These are phyloP conservation scores for Angomonas ambiguus DNA, from an alignment of 208 protist species.

Conservation along the genomic window DNA sequence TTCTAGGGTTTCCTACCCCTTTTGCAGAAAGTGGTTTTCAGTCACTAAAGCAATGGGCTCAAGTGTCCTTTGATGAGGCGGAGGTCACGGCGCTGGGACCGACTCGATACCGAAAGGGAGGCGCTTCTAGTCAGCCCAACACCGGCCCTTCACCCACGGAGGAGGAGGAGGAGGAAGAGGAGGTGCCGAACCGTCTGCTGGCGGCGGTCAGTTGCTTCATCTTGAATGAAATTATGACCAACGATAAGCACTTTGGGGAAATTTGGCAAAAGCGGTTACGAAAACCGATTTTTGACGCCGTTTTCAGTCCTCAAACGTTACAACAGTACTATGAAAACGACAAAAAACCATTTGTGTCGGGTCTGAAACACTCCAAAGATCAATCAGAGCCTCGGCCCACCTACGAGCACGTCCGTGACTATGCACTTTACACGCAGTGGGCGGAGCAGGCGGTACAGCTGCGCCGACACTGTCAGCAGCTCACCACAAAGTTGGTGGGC, in stretches of 20 bases:
- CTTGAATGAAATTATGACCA: constrained; percentile 64
- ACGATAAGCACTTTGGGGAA: constrained; percentile 31
- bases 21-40: constrained; percentile 68
- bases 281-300: constrained; percentile 57
- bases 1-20: constrained; percentile 50
- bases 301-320: constrained; percentile 55
- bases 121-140: constrained; percentile 16
- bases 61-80: constrained; percentile 65
- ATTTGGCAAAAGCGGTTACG: constrained; percentile 51
- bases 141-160: not conserved
- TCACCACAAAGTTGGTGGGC: constrained; percentile 36
- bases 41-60: constrained; percentile 56
- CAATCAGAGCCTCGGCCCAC: constrained; percentile 15
- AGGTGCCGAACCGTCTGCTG: constrained; percentile 48
- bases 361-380: not conserved
- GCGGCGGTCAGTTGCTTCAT: constrained; percentile 65
- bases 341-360: not conserved
- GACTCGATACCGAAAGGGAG: constrained; percentile 18
- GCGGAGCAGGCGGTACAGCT: constrained; percentile 43
- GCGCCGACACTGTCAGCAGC: constrained; percentile 24
- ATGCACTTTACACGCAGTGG: constrained; percentile 50
- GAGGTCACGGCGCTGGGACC: constrained; percentile 60
- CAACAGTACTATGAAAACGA: not conserved
- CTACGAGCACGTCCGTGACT: constrained; percentile 42
- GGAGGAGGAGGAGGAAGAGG: constrained; percentile 12